Percentiles rank a stretch among this genome's conserved stretches.
Evolutionary conservation across 1,284 basidiomycete genomes (phyloP).

Genomic region (Papiliotrema fonsecae): DNA sequence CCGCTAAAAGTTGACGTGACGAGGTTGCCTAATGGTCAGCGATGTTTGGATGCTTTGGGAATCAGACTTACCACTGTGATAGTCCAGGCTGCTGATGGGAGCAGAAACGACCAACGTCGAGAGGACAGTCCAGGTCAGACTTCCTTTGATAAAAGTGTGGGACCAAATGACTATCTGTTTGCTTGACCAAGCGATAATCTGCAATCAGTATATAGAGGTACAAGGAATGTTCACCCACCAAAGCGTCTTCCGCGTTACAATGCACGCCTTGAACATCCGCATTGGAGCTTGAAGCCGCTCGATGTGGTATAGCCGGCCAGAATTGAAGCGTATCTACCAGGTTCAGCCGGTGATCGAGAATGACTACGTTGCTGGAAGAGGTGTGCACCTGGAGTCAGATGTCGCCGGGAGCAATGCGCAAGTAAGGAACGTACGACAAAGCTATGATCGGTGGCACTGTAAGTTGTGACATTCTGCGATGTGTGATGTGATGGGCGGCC

Average conservation of each 20-base stretch:
- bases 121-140: slow-evolving; percentile 26
- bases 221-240: slow-evolving; percentile 30
- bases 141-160: slow-evolving; percentile 5
- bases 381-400: slow-evolving; percentile 32
- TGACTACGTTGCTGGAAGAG: slow-evolving; percentile 32
- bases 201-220: slow-evolving; percentile 7
- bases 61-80: slow-evolving; percentile 19
- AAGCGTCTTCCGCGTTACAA: slow-evolving; percentile 11
- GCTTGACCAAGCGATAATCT: slow-evolving; percentile 43
- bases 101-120: slow-evolving; percentile 33
- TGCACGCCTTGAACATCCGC: slow-evolving; percentile 29
- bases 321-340: slow-evolving; percentile 37
- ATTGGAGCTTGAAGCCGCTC: slow-evolving; percentile 22
- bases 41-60: background rate
- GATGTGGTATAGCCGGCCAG: slow-evolving; percentile 39
- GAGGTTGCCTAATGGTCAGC: slow-evolving; percentile 18
- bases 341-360: slow-evolving; percentile 27
- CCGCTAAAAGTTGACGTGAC: slow-evolving; percentile 30
- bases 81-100: slow-evolving; percentile 28
- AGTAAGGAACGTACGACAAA: slow-evolving; percentile 18
- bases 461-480: slow-evolving; percentile 4
- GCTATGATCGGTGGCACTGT: slow-evolving; percentile 6
- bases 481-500: slow-evolving; percentile 25
- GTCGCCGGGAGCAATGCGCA: background rate
- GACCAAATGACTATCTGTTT: slow-evolving; percentile 39